Base-by-base conservation (phyloP, 1,284 basidiomycete species). In the Cryptococcus sp. region DNA sequence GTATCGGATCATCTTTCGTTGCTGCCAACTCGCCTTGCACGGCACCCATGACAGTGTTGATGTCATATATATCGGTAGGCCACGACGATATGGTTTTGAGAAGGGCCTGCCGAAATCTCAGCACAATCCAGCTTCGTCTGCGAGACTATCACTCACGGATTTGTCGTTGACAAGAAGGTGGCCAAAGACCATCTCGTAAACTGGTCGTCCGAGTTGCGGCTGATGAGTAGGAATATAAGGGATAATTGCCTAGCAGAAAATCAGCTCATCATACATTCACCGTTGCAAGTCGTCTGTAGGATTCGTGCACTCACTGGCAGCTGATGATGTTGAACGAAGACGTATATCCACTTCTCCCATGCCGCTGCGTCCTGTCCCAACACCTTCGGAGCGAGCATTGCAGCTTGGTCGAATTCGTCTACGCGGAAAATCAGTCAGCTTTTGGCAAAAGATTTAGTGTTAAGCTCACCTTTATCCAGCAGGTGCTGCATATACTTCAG, bases 331-430 rank as follows among this genome's bases (percentile, higher is more conserved):
- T 94, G 88, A 0, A 90, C 89, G 72, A 96, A 98, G 10, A 87
- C 81, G 72, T 96, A 95, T 73, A 98, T 90, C 89, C 91, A 96
- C 69, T 90, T 86, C 74, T 98, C 94, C 96, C 96, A 99, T 17
- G 85, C 84, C 65, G 86, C 86, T 5, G 83, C 80, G 68, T 97
- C 86, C 39, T 86, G 84, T 0, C 85, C 88, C 59, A 97, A 88
- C 0, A 97, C 91, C 72, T 90, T 91, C 0, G 91, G 88, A 59
- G 88, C 89, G n/a, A 95, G 80, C 16, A 83, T 80, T 0, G 95
- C 95, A 0, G 96, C 95, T 69, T 90, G 90, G 3, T 78, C 80
- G 67, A 86, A 97, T 53, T 94, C 85, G 31, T 86, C 91, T 90
- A 68, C 11, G 42, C 39, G 27, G 3, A 47, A 56, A 47, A 56